A percentile compares a stretch with the other conserved stretches of the same genome.
Evolutionary conservation across 2,329 filamentous ascomycete genomes (phyloP).

Genomic region (Cryphonectria radicalis): DNA sequence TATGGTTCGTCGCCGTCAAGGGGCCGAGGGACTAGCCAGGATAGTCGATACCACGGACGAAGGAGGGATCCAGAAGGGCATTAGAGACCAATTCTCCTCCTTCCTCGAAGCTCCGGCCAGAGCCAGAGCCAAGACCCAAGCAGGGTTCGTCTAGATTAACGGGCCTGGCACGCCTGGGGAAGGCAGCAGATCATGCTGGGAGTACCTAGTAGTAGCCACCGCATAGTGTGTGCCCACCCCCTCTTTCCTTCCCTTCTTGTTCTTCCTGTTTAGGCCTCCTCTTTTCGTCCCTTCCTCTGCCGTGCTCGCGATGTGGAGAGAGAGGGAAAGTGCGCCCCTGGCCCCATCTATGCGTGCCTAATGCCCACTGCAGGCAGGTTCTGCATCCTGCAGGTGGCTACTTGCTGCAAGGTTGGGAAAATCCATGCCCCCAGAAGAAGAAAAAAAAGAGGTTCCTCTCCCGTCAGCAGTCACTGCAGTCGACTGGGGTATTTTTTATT

Average conservation of each 20-base stretch:
- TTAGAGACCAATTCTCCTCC: neutral
- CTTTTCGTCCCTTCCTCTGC: neutral
- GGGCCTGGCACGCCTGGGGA: neutral
- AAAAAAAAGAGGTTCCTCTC: neutral
- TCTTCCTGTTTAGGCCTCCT: neutral
- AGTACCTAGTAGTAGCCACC: constrained; percentile 16
- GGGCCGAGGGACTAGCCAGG: constrained; percentile 20
- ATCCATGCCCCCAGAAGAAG: neutral
- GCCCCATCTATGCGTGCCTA: neutral
- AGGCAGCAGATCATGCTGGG: constrained; percentile 20
- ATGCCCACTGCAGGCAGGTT: constrained; percentile 11
- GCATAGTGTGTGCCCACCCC: neutral
- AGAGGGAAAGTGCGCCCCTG: neutral
- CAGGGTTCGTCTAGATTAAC: constrained; percentile 7
- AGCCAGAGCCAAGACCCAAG: constrained; percentile 14
- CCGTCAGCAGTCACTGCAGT: neutral
- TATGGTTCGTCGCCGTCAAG: constrained; percentile 26
- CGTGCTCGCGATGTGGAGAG: neutral
- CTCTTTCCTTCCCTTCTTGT: neutral
- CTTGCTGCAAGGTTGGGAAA: constrained; percentile 8
- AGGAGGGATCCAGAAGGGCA: constrained; percentile 16
- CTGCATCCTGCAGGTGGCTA: constrained; percentile 10
- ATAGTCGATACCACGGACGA: constrained; percentile 20
- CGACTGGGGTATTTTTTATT: neutral
- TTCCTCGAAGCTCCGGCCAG: neutral